Conservation (phyloP, 2,329 filamentous ascomycete species). For the Colletotrichum theobromicola region DNA sequence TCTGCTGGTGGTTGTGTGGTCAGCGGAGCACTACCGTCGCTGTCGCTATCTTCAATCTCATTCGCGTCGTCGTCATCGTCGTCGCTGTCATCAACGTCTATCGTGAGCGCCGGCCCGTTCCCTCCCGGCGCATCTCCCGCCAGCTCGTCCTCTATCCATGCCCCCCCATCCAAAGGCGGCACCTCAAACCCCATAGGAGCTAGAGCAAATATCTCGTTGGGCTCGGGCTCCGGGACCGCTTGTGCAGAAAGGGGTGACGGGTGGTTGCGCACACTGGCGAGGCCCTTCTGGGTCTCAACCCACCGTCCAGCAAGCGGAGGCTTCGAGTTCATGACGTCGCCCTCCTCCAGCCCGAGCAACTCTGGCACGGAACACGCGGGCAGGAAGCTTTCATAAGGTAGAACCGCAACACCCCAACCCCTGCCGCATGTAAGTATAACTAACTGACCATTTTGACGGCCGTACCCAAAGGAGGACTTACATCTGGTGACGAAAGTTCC, state of each 20-base stretch:
- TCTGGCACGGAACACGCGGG: slow-evolving; percentile 27
- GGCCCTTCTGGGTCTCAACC: slow-evolving; percentile 14
- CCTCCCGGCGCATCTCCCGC: background rate
- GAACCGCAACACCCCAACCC: slow-evolving; percentile 56
- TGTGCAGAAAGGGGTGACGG: slow-evolving; percentile 2
- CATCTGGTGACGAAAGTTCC: slow-evolving; percentile 22
- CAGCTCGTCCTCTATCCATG: background rate
- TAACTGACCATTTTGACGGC: background rate
- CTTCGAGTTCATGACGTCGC: slow-evolving; percentile 6
- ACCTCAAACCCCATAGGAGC: background rate
- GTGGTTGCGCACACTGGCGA: slow-evolving; percentile 14
- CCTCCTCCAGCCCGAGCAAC: background rate
- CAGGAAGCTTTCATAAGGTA: slow-evolving; percentile 50
- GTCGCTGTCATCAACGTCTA: background rate
- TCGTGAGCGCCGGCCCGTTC: background rate
- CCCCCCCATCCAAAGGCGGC: background rate
- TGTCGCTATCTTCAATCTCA: background rate
- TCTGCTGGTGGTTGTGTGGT: background rate
- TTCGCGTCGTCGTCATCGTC: background rate
- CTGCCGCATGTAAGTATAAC: slow-evolving; percentile 23
- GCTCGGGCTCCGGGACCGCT: background rate
- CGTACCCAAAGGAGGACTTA: background rate
- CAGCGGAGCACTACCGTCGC: background rate
- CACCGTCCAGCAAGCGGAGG: slow-evolving; percentile 3
- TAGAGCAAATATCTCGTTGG: background rate